Evolutionary conservation across 78 protist species (phyloP), one percentile per base, ranked within the genome.

Genomic region (Speleostelium caveatum): DNA sequence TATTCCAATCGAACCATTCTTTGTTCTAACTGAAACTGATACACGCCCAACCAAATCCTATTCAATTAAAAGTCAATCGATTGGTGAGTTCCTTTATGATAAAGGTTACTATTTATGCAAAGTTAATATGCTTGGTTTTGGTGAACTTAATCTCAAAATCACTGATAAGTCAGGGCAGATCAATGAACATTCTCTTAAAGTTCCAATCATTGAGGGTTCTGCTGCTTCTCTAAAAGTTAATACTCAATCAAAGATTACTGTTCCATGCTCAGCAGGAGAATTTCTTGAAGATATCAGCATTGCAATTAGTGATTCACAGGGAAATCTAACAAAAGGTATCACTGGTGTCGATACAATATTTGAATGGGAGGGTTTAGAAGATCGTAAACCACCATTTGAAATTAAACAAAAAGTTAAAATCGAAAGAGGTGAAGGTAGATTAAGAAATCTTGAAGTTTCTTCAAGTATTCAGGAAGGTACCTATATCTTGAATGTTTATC

Each of bases 241-340:
- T 60, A 73, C 63, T 26, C 41, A 33, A 0, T 59, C 77, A 19
- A 56, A 69, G 14, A 2, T 63, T 0, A 32, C 79, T 1, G 10
- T 69, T 41, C 10, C 6, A 22, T 83, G 91, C 32, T 21, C 72
- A 24, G 56, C 73, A 26, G 91, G 91, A 14, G 78, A 83, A 17
- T 32, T 39, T 26, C n/a, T 83, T 1, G 79, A 83, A 24, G 91
- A 83, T 21, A 39, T 83, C n/a, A 26, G 35, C 2, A 49, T 83
- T 17, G 22, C 63, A 19, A 45, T 83, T 42, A 69, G 91, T 59
- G 91, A 83, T 60, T 45, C 79, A 22, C 91, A 68, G 49, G 91
- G 91, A n/a, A 83, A 83, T 60, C 66, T 45, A 24, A 63, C 75
- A 4, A 60, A 24, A 5, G 3, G 32, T 0, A 83, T 36, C 22